Evolutionary conservation across 179 eudicot genomes (phyloP).

Genomic region (Beta corolliflora): DNA sequence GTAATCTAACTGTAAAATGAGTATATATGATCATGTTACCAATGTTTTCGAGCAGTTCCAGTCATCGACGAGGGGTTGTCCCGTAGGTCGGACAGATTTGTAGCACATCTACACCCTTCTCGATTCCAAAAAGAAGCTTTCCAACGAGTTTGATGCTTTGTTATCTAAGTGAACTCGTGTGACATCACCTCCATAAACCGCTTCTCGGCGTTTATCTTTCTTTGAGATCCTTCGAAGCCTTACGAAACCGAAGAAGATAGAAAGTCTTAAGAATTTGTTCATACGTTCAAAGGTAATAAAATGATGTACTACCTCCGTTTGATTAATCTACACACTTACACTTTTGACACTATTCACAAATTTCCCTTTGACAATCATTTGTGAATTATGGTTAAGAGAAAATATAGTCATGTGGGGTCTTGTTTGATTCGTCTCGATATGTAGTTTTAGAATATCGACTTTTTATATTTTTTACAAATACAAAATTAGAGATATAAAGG

Average conservation of each 20-base stretch:
- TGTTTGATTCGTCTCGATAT: too few relatives aligned
- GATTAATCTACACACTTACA: too few relatives aligned
- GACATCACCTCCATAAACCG: constrained; percentile 70
- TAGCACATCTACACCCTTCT: constrained; percentile 59
- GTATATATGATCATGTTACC: constrained; percentile 39
- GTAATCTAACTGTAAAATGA: neutral
- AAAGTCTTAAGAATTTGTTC: neutral
- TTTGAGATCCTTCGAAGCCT: constrained; percentile 79
- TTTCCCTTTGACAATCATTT: too few relatives aligned
- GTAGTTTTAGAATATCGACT: too few relatives aligned
- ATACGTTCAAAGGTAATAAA: neutral
- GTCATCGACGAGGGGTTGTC: constrained; percentile 81
- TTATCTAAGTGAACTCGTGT: constrained; percentile 68
- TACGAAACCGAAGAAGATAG: constrained; percentile 49
- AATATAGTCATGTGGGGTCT: too few relatives aligned
- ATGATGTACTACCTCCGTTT: too few relatives aligned
- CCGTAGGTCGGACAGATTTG: constrained; percentile 62
- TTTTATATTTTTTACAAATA: too few relatives aligned
- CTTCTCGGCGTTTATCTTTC: constrained; percentile 68
- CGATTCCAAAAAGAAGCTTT: constrained; percentile 74
- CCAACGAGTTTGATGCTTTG: constrained; percentile 63
- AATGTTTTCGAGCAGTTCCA: constrained; percentile 77
- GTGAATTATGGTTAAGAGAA: too few relatives aligned
- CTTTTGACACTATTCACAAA: too few relatives aligned
- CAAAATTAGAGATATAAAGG: too few relatives aligned